Base-by-base conservation (phyloP, 345 rosid genomes). In the Durio zibethinus region DNA sequence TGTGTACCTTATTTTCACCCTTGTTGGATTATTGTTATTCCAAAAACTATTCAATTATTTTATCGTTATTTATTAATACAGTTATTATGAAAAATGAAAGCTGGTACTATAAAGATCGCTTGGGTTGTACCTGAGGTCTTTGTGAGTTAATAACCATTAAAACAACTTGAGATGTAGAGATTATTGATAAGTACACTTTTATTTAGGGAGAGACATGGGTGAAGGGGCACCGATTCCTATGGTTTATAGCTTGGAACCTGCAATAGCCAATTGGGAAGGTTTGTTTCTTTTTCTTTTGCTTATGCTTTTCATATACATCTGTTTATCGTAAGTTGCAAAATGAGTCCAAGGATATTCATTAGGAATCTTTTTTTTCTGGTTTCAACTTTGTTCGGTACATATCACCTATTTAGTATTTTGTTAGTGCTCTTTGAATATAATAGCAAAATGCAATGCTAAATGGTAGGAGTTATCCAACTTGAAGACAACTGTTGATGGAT, bases 181-280 rank as follows among this genome's bases (percentile, higher is more conserved):
- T 94, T 1, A 91, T 94, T 59, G 98, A 94, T 78, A 94, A 88
- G 65, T 85, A 94, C 76, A 94, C 98, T n/a, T 94, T 94, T 84
- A 77, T 94, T 54, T 94, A 97, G 98, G 92, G 93, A 16, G 94
- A 91, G 98, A 90, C 83, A 86, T 94, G 94, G 97, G 91, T 82
- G 98, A 92, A 83, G 92, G 97, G 98, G 97, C 91, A 5, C 98
- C 98, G 2, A 94, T 94, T 83, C 94, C 88, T 81, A 94, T 94
- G 98, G 81, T 94, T 75, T 92, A 94, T 67, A 97, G 97, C 85
- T 61, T 94, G 86, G 98, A 94, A 79, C 93, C 83, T 50, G 97
- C 98, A 10, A 90, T 94, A 83, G 97, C 94, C 66, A 90, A 97
- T 77, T 94, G 98, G 98, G 97, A 94, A 90, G 97, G 98, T 94